Evolutionary conservation across 768 basidiomycete genomes (phyloP).

Genomic region (Pulveroboletus frians): DNA sequence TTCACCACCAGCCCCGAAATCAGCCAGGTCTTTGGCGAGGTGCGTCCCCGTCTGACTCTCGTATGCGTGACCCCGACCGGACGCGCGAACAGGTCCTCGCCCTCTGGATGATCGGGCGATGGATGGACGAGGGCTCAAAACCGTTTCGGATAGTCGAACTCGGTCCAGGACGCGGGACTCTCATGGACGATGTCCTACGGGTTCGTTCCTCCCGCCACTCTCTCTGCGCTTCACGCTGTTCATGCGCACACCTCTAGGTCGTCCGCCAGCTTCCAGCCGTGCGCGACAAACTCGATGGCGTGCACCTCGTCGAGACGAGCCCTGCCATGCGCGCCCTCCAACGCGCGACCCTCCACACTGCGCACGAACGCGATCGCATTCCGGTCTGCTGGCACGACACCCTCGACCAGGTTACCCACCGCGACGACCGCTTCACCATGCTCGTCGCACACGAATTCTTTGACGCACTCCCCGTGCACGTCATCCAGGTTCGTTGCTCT

Average conservation of each 20-base stretch:
- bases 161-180: conserved; percentile 89
- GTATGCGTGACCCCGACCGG: conserved; percentile 10
- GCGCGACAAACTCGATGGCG: conserved; percentile 34
- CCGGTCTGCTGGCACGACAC: conserved; percentile 66
- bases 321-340: conserved; percentile 61
- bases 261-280: conserved; percentile 43
- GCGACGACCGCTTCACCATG: conserved; percentile 63
- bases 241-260: conserved; percentile 35
- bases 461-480: conserved; percentile 89
- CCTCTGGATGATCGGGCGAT: conserved; percentile 81
- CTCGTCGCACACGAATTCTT: conserved; percentile 96
- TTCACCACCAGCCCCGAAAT: conserved; percentile 98
- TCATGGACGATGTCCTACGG: conserved; percentile 84
- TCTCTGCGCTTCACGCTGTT: background rate
- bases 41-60: conserved; percentile 32
- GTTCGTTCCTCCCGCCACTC: conserved; percentile 36
- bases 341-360: conserved; percentile 40
- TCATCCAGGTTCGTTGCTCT: conserved; percentile 61
- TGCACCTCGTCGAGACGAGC: conserved; percentile 84
- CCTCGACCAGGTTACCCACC: conserved; percentile 57
- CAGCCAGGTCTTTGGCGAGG: conserved; percentile 94
- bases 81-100: conserved; percentile 62
- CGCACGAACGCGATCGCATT: conserved; percentile 30
- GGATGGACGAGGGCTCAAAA: conserved; percentile 49
- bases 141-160: conserved; percentile 78